Base-by-base conservation (phyloP, 768 basidiomycete genomes). In the Gelatoporia subvermispora region DNA sequence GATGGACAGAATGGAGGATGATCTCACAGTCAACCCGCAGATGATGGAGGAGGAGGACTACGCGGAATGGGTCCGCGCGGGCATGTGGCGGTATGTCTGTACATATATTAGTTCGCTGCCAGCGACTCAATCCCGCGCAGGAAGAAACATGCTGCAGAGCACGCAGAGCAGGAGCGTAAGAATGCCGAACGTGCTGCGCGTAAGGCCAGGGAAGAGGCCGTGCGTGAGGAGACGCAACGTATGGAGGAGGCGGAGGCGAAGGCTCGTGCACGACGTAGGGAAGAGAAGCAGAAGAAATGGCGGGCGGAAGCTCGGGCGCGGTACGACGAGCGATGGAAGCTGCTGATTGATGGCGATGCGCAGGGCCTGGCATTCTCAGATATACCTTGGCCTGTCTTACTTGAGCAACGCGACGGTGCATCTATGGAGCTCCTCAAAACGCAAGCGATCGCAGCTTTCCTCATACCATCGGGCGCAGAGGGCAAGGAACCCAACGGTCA, bases 1-100 rank as follows among this genome's bases (percentile, higher is more conserved):
- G 47, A 58, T 48, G 70, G 74, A 54, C 66, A 67, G 23, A 65
- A 72, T 56, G 68, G 65, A 80, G 62, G 56, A 68, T 65, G 61
- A 73, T 66, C 57, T 78, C 2, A 55, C 59, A 16, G 57, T 66
- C 4, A 65, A 79, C 50, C 71, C 73, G 23, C 62, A 58, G 41
- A 54, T 62, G 41, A 85, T 94, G 85, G 83, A 85, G 51, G 91
- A 93, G 8, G 86, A 93, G 55, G 84, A 90, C 51, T 95, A 95
- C 56, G 79, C 85, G 1, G 88, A 91, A 57, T 94, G 88, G 87
- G 70, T 95, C 43, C 72, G 93, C 53, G 67, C 75, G 21, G 90
- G 89, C 41, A 94, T 96, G 88, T 93, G 88, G 72, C 78, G 81
- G 79, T 84, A 51, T 35, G 79, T 66, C 15, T 43, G 23, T 17